Evolutionary conservation across 2,329 filamentous ascomycete genomes (phyloP).

Genomic region (Aureobasidium melanogenum): DNA sequence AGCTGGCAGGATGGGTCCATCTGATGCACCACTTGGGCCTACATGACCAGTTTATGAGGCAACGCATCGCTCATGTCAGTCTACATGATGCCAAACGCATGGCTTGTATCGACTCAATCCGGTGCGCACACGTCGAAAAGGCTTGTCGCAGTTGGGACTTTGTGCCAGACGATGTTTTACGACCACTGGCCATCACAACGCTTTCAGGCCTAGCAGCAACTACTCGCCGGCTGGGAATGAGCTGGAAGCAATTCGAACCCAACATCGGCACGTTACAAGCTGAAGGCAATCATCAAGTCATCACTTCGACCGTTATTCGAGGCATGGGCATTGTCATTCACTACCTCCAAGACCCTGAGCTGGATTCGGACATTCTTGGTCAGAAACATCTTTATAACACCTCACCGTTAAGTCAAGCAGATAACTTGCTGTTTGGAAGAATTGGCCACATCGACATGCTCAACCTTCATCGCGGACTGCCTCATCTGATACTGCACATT

Average conservation of each 20-base stretch:
- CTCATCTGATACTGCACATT: not conserved
- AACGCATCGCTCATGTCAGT: not conserved
- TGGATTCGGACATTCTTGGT: not conserved
- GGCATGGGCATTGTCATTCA: conserved; percentile 7
- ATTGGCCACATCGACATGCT: not conserved
- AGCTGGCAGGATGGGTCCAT: conserved; percentile 7
- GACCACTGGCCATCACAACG: conserved; percentile 8
- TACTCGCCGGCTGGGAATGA: conserved; percentile 1
- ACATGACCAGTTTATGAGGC: not conserved
- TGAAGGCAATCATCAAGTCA: conserved; percentile 11
- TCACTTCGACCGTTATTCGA: conserved; percentile 6
- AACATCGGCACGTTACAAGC: not conserved
- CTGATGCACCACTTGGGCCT: conserved; percentile 9
- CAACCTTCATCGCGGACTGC: not conserved
- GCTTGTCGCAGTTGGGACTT: conserved; percentile 8
- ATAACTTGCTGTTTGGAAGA: conserved; percentile 3
- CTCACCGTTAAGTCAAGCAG: not conserved
- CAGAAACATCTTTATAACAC: not conserved
- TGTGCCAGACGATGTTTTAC: conserved; percentile 3
- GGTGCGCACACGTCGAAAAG: not conserved
- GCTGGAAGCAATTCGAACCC: conserved; percentile 10
- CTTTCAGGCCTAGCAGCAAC: not conserved
- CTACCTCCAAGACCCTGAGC: conserved; percentile 2
- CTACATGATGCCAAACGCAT: not conserved
- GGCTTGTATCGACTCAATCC: not conserved